phyloP scores from a whole-genome alignment of 2,329 filamentous ascomycete genomes.

The Alternaria brassicicola region DNA sequence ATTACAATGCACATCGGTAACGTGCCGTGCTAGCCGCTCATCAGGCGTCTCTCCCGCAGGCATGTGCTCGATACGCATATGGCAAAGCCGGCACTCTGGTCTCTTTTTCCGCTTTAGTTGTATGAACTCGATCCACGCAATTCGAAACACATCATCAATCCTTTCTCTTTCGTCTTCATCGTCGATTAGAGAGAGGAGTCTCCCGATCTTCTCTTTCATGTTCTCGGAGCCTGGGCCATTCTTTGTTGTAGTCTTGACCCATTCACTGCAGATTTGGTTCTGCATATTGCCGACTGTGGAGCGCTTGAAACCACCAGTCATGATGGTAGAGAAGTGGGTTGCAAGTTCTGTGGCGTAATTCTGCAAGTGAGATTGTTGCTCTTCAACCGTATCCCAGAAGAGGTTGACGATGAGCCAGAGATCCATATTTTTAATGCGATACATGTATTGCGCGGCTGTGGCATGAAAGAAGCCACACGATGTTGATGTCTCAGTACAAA shows the following conservation, averaged over 20 bases:
- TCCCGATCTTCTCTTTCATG: constrained; percentile 9
- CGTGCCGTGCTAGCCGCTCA: constrained; percentile 8
- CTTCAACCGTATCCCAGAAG: background rate
- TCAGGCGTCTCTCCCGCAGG: background rate
- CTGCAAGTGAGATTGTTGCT: constrained; percentile 1
- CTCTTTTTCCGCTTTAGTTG: constrained; percentile 11
- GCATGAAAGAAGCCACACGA: constrained; percentile 11
- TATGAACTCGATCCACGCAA: constrained; percentile 7
- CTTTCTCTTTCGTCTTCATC: background rate
- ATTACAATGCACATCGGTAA: background rate
- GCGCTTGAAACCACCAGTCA: constrained; percentile 2
- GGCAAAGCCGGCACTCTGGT: constrained; percentile 13
- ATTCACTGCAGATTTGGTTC: constrained; percentile 2
- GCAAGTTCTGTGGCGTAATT: constrained; percentile 6
- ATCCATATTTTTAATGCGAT: constrained; percentile 6
- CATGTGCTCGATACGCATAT: constrained; percentile 6
- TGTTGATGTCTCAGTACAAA: constrained; percentile 8
- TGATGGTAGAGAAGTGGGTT: constrained; percentile 1
- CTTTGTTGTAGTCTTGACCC: background rate
- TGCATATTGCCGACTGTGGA: constrained; percentile 3
- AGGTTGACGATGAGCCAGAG: constrained; percentile 1
- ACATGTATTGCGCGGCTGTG: constrained; percentile 5
- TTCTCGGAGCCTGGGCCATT: background rate
- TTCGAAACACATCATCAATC: constrained; percentile 10
- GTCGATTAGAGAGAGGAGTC: background rate